These are phyloP conservation scores for Pseudofabraea citricarpa DNA, from an alignment of 2,329 filamentous ascomycete species.

Conservation along the genomic window DNA sequence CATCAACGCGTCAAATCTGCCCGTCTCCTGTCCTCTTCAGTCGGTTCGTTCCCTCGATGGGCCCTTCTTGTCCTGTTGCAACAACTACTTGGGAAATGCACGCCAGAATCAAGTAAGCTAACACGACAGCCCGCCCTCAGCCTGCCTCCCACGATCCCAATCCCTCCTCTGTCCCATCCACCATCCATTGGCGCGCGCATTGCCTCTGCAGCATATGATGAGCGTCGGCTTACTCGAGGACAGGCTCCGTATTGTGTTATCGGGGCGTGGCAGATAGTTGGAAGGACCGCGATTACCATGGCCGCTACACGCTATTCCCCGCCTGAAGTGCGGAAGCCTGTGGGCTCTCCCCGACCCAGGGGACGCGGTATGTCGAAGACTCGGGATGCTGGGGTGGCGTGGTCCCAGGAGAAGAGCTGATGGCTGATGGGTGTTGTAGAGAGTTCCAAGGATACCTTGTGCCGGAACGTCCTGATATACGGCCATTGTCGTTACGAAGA, in stretches of 20 bases:
- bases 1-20: not conserved
- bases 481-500: slow-evolving; percentile 91
- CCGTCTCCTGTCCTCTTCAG: not conserved
- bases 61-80: slow-evolving; percentile 5
- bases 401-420: slow-evolving; percentile 12
- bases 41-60: slow-evolving; percentile 9
- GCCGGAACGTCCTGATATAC: slow-evolving; percentile 89
- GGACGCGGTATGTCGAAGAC: slow-evolving; percentile 41
- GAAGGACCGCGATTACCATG: slow-evolving; percentile 19
- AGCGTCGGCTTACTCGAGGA: too few relatives aligned
- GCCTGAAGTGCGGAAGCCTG: slow-evolving; percentile 29
- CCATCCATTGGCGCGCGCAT: too few relatives aligned
- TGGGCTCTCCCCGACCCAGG: slow-evolving; percentile 53
- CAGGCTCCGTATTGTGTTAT: slow-evolving; percentile 25
- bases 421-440: slow-evolving; percentile 47
- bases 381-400: not conserved
- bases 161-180: too few relatives aligned
- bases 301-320: slow-evolving; percentile 26
- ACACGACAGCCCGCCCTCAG: too few relatives aligned
- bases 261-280: slow-evolving; percentile 27
- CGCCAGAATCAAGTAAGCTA: slow-evolving; percentile 23
- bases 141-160: not conserved
- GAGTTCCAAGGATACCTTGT: slow-evolving; percentile 81
- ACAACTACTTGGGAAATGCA: slow-evolving; percentile 20
- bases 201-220: too few relatives aligned